Evolutionary conservation across 2,329 filamentous ascomycete species (phyloP), one percentile per base, ranked within the genome.

Genomic region (Botrytis fragariae): DNA sequence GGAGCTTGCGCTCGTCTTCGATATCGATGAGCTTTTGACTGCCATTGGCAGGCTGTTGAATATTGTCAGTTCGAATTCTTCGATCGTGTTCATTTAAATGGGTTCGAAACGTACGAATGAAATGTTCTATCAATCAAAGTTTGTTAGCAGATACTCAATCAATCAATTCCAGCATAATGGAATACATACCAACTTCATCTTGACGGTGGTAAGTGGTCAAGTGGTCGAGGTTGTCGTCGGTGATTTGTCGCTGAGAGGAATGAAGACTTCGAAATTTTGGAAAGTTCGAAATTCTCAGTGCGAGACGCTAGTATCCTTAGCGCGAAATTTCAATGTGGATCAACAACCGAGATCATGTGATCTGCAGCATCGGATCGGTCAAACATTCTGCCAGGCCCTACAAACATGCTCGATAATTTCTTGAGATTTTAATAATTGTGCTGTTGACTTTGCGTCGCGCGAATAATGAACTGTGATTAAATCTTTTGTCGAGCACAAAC

Each of bases 11-110:
- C 88, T 99, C 97, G 93, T 99, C 97, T 84, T 99, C 96, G 82
- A 99, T 88, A 82, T 99, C 97, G 88, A 99, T 92, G 85, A 99
- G 90, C 91, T 99, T 99, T 87, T 99, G 96, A 84, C 94, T 96
- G 91, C 96, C 96, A 88, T 98, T 98, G 91, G 95, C 94, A 88
- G 96, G 96, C 79, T 81, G 62, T 76, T 54, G 20, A 35, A 54
- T 71, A 65, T 75, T 78, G 78, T 79, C 72, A 73, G 68, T 74
- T 60, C 68, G 72, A 51, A 57, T 57, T 61, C 61, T 74, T 73
- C 64, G 72, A 57, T 73, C 59, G 70, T 54, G n/a, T 72, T 25
- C 25, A 6, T 18, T 63, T 22, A 10, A 57, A 35, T 35, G 37
- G 45, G n/a, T 57, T 69, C 37, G 73, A 61, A 71, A 79, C 79